Conservation (phyloP, 1,284 basidiomycete genomes). For the Xanthoconium separans region DNA sequence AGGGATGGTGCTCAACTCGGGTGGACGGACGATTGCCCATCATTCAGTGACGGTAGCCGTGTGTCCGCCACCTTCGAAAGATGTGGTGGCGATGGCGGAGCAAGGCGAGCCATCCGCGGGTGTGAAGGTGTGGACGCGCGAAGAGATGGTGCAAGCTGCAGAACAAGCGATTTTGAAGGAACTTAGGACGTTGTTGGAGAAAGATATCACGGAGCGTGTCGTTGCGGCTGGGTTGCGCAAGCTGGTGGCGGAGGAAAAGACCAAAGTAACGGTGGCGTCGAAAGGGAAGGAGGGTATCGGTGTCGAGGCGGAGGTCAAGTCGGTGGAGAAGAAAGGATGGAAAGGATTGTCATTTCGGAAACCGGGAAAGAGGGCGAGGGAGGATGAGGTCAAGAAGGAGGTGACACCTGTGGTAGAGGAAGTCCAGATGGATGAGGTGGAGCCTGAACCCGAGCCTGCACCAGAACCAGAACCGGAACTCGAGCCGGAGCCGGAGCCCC, state of each 20-base stretch:
- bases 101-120: constrained; percentile 46
- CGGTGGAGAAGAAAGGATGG: constrained; percentile 45
- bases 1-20: constrained; percentile 51
- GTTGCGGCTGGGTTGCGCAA: constrained; percentile 57
- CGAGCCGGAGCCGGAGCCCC: constrained; percentile 38
- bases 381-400: constrained; percentile 32
- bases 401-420: constrained; percentile 31
- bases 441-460: constrained; percentile 40
- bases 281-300: constrained; percentile 35
- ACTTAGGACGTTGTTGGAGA: constrained; percentile 57
- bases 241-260: constrained; percentile 51
- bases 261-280: constrained; percentile 43
- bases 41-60: constrained; percentile 59
- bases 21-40: constrained; percentile 53
- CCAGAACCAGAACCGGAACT: constrained; percentile 30
- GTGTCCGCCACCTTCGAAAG: constrained; percentile 48
- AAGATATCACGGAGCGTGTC: constrained; percentile 68
- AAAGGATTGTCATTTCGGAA: constrained; percentile 72
- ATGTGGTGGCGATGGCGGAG: constrained; percentile 31
- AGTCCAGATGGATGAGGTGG: constrained; percentile 40
- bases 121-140: constrained; percentile 50
- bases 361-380: constrained; percentile 46
- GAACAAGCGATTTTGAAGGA: constrained; percentile 62
- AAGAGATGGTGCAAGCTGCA: constrained; percentile 62
- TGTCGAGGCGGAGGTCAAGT: constrained; percentile 28